Evolutionary conservation across 257 asterid genomes (phyloP).

Genomic region (Solanum virginianum): DNA sequence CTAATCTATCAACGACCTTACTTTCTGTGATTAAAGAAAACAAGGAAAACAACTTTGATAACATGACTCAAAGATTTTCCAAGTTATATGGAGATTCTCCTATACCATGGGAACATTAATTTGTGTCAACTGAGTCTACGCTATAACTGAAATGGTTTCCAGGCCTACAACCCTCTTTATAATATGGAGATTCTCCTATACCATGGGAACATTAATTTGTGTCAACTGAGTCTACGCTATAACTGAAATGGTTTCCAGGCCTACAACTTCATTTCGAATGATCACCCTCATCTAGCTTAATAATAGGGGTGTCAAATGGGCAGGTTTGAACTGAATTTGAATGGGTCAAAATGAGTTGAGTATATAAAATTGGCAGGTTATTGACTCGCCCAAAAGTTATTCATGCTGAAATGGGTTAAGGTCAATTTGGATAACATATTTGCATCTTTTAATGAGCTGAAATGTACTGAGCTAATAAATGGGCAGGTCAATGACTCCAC

Average conservation of each 20-base stretch:
- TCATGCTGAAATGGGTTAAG: neutral
- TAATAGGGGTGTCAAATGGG: neutral
- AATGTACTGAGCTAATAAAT: neutral
- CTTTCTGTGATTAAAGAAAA: neutral
- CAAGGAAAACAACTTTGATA: neutral
- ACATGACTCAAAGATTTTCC: neutral
- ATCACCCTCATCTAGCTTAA: neutral
- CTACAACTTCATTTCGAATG: neutral
- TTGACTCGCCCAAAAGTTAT: neutral
- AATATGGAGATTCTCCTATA: neutral
- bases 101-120: neutral
- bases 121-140: neutral
- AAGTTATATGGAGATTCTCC: neutral
- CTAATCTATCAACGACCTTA: neutral
- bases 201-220: neutral
- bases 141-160: neutral
- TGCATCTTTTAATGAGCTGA: neutral
- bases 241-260: neutral
- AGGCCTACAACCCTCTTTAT: neutral
- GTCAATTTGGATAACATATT: neutral
- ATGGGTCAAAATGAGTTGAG: neutral
- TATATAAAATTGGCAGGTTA: neutral
- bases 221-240: neutral
- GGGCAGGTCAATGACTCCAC: neutral
- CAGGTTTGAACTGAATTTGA: neutral